A percentile compares a stretch with the other conserved stretches of the same genome.
These are phyloP conservation scores for Suhomyces sp. DNA, from an alignment of 805 yeast genomes.

Conservation along the genomic window DNA sequence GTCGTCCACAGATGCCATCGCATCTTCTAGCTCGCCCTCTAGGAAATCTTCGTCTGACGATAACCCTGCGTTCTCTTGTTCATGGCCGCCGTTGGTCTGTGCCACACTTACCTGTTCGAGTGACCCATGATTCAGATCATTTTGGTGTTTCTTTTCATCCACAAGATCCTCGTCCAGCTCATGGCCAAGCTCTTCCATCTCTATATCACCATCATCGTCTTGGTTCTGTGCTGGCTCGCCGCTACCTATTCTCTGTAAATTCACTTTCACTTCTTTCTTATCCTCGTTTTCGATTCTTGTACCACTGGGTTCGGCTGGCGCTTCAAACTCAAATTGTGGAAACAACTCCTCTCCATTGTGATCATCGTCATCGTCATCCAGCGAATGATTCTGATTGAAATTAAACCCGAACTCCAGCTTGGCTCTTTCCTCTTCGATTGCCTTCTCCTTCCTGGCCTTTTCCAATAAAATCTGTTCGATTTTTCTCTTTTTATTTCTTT, in stretches of 20 bases:
- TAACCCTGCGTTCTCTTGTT: no score
- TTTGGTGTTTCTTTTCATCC: no score
- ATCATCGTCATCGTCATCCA: slow-evolving; percentile 11
- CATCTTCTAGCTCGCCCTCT: slow-evolving; percentile 11
- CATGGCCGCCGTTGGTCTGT: no score
- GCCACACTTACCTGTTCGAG: no score
- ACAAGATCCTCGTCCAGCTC: no score
- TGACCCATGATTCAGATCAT: no score
- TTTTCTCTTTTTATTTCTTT: slow-evolving; percentile 12
- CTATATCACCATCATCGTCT: no score
- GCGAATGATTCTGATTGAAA: slow-evolving; percentile 14
- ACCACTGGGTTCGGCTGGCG: background rate
- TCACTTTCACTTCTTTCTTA: background rate
- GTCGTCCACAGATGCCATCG: slow-evolving; percentile 4
- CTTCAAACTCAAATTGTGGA: slow-evolving; percentile 13
- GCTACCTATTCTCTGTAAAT: no score
- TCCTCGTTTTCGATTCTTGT: background rate
- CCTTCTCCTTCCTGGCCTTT: slow-evolving; percentile 23
- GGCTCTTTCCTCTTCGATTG: slow-evolving; percentile 32
- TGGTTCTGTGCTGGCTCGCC: no score
- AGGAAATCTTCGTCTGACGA: slow-evolving; percentile 4
- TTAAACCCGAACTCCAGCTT: slow-evolving; percentile 32
- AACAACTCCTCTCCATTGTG: slow-evolving; percentile 7
- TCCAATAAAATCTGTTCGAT: slow-evolving; percentile 17
- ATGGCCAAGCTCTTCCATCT: no score